Conservation (phyloP, 352 stramenopile species). For the Pythium brassicae region DNA sequence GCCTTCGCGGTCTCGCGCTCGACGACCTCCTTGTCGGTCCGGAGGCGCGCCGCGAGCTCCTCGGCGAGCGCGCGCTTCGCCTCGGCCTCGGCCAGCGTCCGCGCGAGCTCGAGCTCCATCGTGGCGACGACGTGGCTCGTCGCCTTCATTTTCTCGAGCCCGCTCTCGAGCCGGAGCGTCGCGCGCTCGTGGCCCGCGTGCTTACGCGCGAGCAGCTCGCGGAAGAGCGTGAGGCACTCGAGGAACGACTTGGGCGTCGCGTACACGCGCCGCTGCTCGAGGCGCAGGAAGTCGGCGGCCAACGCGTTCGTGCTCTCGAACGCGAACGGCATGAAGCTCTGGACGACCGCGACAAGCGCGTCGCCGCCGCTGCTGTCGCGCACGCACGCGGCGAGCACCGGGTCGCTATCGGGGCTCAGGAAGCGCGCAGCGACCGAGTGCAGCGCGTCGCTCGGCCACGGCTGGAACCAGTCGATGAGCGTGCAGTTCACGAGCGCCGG, state of each 20-base stretch:
- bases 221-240: constrained; percentile 89
- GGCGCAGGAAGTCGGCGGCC: constrained; percentile 68
- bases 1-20: constrained; percentile 90
- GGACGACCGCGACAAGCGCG: constrained; percentile 68
- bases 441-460: constrained; percentile 90
- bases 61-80: constrained; percentile 92
- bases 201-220: constrained; percentile 67
- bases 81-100: constrained; percentile 89
- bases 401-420: constrained; percentile 39
- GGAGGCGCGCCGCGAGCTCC: constrained; percentile 88
- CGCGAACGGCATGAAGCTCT: constrained; percentile 91
- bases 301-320: constrained; percentile 91
- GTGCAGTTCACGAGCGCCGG: constrained; percentile 93
- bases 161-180: constrained; percentile 82
- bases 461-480: constrained; percentile 92
- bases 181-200: constrained; percentile 49
- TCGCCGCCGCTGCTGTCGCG: constrained; percentile 29
- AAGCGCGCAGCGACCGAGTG: constrained; percentile 87
- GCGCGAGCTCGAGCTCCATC: constrained; percentile 91
- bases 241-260: constrained; percentile 93
- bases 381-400: constrained; percentile 14
- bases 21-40: constrained; percentile 90
- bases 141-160: constrained; percentile 87
- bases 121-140: constrained; percentile 87
- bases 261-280: constrained; percentile 88